Base-by-base conservation (phyloP, 768 basidiomycete species). In the Filobasidium wieringae region DNA sequence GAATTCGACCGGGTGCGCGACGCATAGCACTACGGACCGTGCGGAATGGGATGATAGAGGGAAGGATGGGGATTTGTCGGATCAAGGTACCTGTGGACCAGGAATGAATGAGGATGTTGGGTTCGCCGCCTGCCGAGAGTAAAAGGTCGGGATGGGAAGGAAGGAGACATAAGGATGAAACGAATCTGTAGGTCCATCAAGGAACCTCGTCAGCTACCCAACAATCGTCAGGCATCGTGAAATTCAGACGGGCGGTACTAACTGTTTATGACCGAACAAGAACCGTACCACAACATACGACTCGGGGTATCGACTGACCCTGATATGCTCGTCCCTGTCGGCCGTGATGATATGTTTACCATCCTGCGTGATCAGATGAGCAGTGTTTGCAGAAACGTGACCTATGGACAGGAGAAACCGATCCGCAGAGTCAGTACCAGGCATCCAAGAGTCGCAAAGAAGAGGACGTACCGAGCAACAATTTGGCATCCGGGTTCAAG, bases 311-410 rank as follows among this genome's bases (percentile, higher is more conserved):
- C 87, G 82, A 66, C 87, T 91, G 15, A 93, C 80, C 54, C 95
- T 79, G 51, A 99, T 85, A 68, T 97, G 95, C 70, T 97, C 95
- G 68, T 99, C 95, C 43, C 95, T 77, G 68, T 97, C 95, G 0
- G 88, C 85, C 0, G 90, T 89, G 62, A 96, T 79, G 66, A 99
- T 84, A 68, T 79, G 84, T 53, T 78, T 79, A 19, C 62, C 82
- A 66, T 87, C 84, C 0, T 73, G 69, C 0, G 83, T 80, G 55
- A 93, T 80, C 41, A 84, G 66, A 71, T 86, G 84, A 0, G 79
- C 74, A 11, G 85, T 93, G 57, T 97, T 74, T 39, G 88, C 81
- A 12, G 91, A 95, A 1, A 86, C 82, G 68, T 99, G 95, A 8
- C 95, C 93, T 71, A 76, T 45, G 73, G 70, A 15, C 30, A 31